phyloP scores from a whole-genome alignment of 2,329 filamentous ascomycete genomes.

The Arthrobotrys entomopaga region DNA sequence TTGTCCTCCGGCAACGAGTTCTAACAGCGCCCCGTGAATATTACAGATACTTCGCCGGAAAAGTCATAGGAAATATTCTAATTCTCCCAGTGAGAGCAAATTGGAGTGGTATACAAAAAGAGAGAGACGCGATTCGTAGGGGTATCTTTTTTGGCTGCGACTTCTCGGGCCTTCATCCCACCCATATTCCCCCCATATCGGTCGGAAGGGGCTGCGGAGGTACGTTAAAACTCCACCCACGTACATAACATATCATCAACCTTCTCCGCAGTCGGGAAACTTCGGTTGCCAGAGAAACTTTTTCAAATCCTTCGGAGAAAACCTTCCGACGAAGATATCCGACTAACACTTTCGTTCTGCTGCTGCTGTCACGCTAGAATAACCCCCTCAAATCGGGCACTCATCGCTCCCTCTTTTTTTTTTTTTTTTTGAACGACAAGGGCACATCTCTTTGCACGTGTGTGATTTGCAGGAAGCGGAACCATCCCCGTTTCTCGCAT shows the following conservation, averaged over 20 bases:
- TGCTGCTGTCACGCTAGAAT: neutral
- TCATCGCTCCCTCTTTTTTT: conserved; percentile 36
- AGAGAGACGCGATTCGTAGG: neutral
- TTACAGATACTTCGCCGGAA: too few species aligned
- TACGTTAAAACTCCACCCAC: conserved; percentile 22
- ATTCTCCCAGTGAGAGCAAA: neutral
- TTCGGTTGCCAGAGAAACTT: neutral
- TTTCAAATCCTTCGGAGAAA: neutral
- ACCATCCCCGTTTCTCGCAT: conserved; percentile 39
- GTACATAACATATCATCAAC: neutral
- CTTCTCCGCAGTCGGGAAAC: conserved; percentile 12
- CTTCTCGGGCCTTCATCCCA: conserved; percentile 14
- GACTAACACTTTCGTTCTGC: neutral
- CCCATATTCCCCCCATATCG: conserved; percentile 20
- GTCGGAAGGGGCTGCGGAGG: conserved; percentile 42
- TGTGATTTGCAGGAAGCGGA: conserved; percentile 40
- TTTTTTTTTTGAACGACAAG: conserved; percentile 19
- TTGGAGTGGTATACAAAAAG: neutral
- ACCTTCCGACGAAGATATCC: conserved; percentile 29
- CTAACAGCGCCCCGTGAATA: too few species aligned
- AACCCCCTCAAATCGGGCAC: conserved; percentile 35
- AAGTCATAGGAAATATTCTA: neutral
- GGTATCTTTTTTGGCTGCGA: conserved; percentile 10
- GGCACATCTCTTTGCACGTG: conserved; percentile 39
- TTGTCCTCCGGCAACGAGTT: too few species aligned